Evolutionary conservation across 129 eudicot genomes (phyloP), one percentile per base, ranked within the genome.

Genomic region (Oenanthe sinensis): DNA sequence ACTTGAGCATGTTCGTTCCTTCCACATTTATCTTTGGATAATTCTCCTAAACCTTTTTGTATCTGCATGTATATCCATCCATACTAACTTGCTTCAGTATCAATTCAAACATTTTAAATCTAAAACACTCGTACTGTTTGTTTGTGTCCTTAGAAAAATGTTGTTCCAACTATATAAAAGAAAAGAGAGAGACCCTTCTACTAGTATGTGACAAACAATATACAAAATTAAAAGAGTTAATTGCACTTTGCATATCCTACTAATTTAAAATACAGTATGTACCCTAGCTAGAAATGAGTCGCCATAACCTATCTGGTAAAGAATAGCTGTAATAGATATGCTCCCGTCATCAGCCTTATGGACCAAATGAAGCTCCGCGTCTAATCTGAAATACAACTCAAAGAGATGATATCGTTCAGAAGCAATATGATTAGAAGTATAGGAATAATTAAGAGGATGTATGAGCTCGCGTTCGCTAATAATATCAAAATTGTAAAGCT

Each of bases 331-430:
- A 54, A 92, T 91, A 2, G 97, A 63, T 9, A 81, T 71, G 74
- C 45, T 83, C 2, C 92, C 91, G 85, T 95, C 99, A 17, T 28
- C 82, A 1, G 97, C 86, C 81, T 83, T 78, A 83, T 95, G 99
- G 42, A 95, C 96, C 78, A 90, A 68, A 47, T 95, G 99, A 69
- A 91, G 92, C 88, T 92, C 97, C 8, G 95, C 99, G 24, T 79
- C 96, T 45, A 69, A 90, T 54, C 99, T 95, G 81, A 50, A 43
- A 74, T 2, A 40, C 17, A 24, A 14, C 5, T 40, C 22, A 30
- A n/a, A 10, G 22, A 69, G 74, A 69, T 30, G n/a, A 37, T 69
- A 17, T 12, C 3, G 20, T 8, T 37, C 22, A 30, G 74, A 33
- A 13, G 11, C 71, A 28, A 36, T 12, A 24, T 2, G 12, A n/a